Base-by-base conservation (phyloP, 805 yeast genomes). In the Diddensiella santjacobensis region DNA sequence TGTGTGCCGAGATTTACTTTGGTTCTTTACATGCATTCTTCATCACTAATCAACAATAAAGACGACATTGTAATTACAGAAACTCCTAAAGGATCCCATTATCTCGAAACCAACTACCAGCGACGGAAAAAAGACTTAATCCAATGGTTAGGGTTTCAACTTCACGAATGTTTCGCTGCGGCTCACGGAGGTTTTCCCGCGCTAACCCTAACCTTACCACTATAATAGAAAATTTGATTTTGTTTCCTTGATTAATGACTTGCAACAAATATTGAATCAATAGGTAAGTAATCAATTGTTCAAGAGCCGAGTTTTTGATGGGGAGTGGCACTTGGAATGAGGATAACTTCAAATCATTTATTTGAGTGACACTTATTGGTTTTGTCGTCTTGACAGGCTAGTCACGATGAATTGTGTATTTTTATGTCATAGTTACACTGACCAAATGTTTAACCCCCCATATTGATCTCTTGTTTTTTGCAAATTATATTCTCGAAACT, bases 341-440 rank as follows among this genome's bases (percentile, higher is more conserved):
- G 51, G 51, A 50, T 33, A 50, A 45, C 22, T 39, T 50, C 43
- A 19, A 8, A 6, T 33, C 11, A 10, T 20, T 42, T 18, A n/a
- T n/a, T n/a, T 19, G 47, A 43, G 47, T 22, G 43, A 29, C 19
- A n/a, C 11, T 11, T n/a, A n/a, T n/a, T 26, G 10, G 22, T 23
- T 26, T 10, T n/a, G 26, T 40, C 43, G 43, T 40, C 33, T 40
- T 40, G 43, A 40, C 20, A 4, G 11, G 33, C n/a, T 8, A 8
- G 22, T 30, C 39, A 30, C 39, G 17, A 22, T 42, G 45, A 22
- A 5, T 13, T 10, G 17, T 15, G 10, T 20, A 8, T 17, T 40
- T 42, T 47, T 37, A 41, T 49, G 58, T 54, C 58, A 54, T 54
- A 54, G 58, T 54, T 54, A 54, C 58, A 54, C 58, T 52, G 58